Evolutionary conservation across 495 filamentous ascomycete species (phyloP).

Genomic region (Talaromyces borbonicus): DNA sequence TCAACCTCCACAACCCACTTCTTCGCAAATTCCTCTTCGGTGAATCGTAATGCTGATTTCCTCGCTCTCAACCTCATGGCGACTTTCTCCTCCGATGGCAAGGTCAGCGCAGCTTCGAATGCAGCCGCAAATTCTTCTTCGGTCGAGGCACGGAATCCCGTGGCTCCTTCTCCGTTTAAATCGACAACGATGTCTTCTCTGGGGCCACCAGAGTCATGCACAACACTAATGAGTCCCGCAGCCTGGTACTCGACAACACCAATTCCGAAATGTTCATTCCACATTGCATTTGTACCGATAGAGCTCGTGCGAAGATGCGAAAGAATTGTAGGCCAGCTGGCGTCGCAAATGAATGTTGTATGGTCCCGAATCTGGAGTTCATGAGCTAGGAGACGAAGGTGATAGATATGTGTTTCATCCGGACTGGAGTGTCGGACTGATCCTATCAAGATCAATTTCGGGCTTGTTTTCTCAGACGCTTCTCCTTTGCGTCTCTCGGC

Average conservation of each 20-base stretch:
- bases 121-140: conserved; percentile 64
- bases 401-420: conserved; percentile 83
- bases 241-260: conserved; percentile 98
- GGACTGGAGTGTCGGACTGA: conserved; percentile 69
- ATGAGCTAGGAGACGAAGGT: conserved; percentile 78
- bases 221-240: conserved; percentile 81
- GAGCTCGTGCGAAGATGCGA: conserved; percentile 62
- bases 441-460: conserved; percentile 71
- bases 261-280: conserved; percentile 99
- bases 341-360: conserved; percentile 82
- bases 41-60: conserved; percentile 68
- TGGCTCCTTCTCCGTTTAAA: conserved; percentile 57
- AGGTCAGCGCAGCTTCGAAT: conserved; percentile 63
- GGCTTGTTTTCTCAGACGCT: conserved; percentile 13
- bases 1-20: conserved; percentile 66
- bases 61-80: conserved; percentile 65
- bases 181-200: conserved; percentile 85
- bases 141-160: conserved; percentile 78
- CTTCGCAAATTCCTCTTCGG: conserved; percentile 71
- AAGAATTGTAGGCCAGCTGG: conserved; percentile 75
- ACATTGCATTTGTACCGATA: conserved; percentile 94
- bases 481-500: conserved; percentile 37
- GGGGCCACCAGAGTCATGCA: conserved; percentile 85
- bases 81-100: conserved; percentile 56
- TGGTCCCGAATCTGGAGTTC: conserved; percentile 75